These are phyloP conservation scores for Coemansia sp. DNA, from an alignment of 192 early-diverging fungal genomes.

Conservation along the genomic window DNA sequence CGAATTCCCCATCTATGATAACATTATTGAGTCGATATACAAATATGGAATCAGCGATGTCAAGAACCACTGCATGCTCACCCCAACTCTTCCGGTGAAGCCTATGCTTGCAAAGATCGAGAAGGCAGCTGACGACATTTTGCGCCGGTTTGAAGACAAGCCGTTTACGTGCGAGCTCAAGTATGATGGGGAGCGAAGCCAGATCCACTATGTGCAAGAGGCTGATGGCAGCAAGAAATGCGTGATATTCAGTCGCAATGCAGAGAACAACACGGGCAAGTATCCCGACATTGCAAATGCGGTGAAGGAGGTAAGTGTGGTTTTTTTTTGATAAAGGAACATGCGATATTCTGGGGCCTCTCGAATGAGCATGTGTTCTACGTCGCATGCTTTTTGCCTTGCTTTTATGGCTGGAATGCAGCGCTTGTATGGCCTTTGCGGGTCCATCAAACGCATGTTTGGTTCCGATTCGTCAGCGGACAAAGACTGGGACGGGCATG, in stretches of 20 bases:
- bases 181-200: constrained; percentile 95
- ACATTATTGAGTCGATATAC: constrained; percentile 84
- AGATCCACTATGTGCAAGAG: constrained; percentile 77
- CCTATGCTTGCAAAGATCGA: constrained; percentile 99
- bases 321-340: neutral
- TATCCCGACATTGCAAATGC: constrained; percentile 92
- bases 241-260: constrained; percentile 91
- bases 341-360: too few species aligned
- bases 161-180: constrained; percentile 98
- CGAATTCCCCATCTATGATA: constrained; percentile 91
- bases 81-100: constrained; percentile 94
- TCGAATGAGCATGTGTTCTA: neutral
- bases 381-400: neutral
- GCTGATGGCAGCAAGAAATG: constrained; percentile 64
- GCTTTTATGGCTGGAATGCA: neutral
- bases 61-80: constrained; percentile 79
- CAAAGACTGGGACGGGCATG: neutral
- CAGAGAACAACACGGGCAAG: constrained; percentile 89
- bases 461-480: neutral
- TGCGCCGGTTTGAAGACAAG: constrained; percentile 90
- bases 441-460: neutral
- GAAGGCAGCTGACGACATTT: constrained; percentile 86
- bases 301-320: constrained; percentile 63
- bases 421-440: neutral
- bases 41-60: constrained; percentile 71